Evolutionary conservation across 1,284 basidiomycete genomes (phyloP).

Genomic region (Microbotryum intermedium): DNA sequence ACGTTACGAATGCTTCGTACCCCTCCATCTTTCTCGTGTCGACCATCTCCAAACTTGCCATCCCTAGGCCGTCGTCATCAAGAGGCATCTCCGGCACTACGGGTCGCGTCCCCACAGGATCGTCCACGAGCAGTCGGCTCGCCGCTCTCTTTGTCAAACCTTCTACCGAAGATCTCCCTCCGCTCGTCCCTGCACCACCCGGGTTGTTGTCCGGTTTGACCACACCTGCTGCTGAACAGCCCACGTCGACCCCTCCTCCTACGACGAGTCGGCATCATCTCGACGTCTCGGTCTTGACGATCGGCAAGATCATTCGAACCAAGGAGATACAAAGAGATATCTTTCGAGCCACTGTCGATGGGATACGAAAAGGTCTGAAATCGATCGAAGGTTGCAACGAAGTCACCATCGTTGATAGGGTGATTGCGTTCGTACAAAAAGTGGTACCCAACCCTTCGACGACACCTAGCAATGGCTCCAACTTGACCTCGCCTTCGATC

Average conservation of each 20-base stretch:
- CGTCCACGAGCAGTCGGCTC: conserved; percentile 18
- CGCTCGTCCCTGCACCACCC: conserved; percentile 10
- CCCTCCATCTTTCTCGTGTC: neutral
- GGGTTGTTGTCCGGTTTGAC: neutral
- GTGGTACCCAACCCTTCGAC: neutral
- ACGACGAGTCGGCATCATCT: conserved; percentile 1
- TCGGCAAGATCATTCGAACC: conserved; percentile 11
- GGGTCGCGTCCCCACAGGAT: neutral
- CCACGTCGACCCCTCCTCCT: neutral
- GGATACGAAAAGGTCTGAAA: neutral
- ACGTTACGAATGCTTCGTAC: neutral
- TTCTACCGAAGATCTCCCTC: neutral
- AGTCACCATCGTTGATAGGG: neutral
- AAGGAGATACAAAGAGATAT: conserved; percentile 11
- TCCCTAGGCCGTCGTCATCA: conserved; percentile 3
- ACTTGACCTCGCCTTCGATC: neutral
- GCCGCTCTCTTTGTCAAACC: conserved; percentile 27
- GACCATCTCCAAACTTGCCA: conserved; percentile 5
- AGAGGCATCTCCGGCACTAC: neutral
- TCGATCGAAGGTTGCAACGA: conserved; percentile 3
- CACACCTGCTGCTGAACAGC: neutral
- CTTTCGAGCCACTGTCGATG: neutral
- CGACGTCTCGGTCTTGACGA: conserved; percentile 16
- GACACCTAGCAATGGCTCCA: neutral
- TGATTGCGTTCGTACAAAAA: conserved; percentile 10